phyloP scores from a whole-genome alignment of 495 filamentous ascomycete species.

The Amorphotheca resinae region DNA sequence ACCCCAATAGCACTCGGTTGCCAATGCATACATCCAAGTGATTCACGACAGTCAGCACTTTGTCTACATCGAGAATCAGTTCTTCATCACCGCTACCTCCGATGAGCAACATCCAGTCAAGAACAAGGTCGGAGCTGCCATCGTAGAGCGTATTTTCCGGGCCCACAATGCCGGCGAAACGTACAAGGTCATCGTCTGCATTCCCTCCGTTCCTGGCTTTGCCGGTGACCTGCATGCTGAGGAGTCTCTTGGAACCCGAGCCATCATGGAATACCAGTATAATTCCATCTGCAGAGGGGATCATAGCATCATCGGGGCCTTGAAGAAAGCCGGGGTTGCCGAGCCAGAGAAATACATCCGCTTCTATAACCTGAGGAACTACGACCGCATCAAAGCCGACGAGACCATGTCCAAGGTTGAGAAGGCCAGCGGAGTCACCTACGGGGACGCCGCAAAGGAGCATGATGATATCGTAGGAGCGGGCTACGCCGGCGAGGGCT shows the following conservation, averaged over 20 bases:
- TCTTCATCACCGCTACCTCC: conserved; percentile 88
- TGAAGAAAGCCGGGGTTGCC: conserved; percentile 53
- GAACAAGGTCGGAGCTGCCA: conserved; percentile 79
- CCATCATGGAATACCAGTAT: conserved; percentile 96
- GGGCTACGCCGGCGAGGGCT: conserved; percentile 18
- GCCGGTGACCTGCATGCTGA: conserved; percentile 77
- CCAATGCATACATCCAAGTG: conserved; percentile 73
- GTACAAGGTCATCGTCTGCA: conserved; percentile 76
- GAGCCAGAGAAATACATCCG: conserved; percentile 70
- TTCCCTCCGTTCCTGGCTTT: conserved; percentile 83
- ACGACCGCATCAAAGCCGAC: conserved; percentile 69
- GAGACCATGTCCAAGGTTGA: conserved; percentile 51
- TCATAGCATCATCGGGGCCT: conserved; percentile 69
- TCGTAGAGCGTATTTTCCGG: conserved; percentile 76
- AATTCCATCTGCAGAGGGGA: conserved; percentile 79
- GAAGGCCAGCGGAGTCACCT: conserved; percentile 54
- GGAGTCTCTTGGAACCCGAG: conserved; percentile 69
- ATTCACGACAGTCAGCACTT: conserved; percentile 76
- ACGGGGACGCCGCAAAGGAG: conserved; percentile 55
- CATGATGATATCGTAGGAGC: conserved; percentile 43
- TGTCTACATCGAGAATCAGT: conserved; percentile 94
- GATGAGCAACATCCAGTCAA: conserved; percentile 64
- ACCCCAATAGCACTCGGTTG: conserved; percentile 70
- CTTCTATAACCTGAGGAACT: conserved; percentile 92
- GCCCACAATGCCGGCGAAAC: conserved; percentile 58